Conservation (phyloP, 208 protist species). For the Trypanosoma conorhini region DNA sequence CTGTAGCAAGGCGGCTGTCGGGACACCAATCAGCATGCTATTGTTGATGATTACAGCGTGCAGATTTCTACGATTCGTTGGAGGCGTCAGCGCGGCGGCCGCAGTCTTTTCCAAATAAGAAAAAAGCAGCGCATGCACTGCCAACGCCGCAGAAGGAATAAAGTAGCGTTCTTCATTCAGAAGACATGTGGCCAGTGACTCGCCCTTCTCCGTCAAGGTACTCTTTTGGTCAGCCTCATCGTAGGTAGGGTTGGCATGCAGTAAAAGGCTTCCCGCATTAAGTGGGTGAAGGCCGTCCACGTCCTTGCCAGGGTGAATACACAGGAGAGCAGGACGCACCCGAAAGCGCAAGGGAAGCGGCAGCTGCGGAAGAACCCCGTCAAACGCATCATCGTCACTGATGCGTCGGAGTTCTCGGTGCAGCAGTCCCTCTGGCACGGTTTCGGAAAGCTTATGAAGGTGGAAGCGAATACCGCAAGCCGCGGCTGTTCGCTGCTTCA, state of each 20-base stretch:
- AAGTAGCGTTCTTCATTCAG: constrained; percentile 59
- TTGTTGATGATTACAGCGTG: constrained; percentile 95
- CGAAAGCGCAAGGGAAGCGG: constrained; percentile 92
- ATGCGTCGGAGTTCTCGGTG: constrained; percentile 42
- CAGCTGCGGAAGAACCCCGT: constrained; percentile 93
- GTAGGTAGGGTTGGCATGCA: constrained; percentile 62
- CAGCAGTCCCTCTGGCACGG: constrained; percentile 34
- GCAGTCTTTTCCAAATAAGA: constrained; percentile 40
- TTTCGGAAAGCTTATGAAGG: constrained; percentile 33
- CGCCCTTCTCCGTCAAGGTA: constrained; percentile 13
- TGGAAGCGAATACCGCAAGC: constrained; percentile 50
- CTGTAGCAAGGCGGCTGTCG: constrained; percentile 88
- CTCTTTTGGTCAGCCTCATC: not conserved
- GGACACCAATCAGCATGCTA: constrained; percentile 94
- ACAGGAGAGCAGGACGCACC: constrained; percentile 55
- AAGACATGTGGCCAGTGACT: constrained; percentile 27
- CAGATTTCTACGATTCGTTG: constrained; percentile 24
- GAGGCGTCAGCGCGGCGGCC: not conserved
- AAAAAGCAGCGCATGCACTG: constrained; percentile 58
- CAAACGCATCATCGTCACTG: constrained; percentile 40
- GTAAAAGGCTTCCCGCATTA: constrained; percentile 86
- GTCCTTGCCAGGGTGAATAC: constrained; percentile 81
- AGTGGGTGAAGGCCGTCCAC: constrained; percentile 94
- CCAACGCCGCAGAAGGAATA: constrained; percentile 64
- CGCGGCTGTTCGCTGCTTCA: constrained; percentile 48